Evolutionary conservation across 306 rosid genomes (phyloP), one percentile per base, ranked within the genome.

Genomic region (Quercus gilva): DNA sequence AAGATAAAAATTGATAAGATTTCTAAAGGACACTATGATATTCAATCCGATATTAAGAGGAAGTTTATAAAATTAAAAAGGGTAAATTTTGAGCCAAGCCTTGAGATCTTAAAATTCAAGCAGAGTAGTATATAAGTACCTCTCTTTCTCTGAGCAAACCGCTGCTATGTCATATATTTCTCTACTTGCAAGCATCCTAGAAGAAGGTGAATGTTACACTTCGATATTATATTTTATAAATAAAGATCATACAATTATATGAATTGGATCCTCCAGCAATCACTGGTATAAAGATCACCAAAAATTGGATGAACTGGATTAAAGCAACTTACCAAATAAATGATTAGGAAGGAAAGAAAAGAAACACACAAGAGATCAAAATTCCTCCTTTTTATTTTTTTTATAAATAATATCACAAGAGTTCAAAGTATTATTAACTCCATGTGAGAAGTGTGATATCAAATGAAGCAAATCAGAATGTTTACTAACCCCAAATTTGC

Each of bases 81-180:
- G 55, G 51, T 51, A 58, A 37, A 2, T 33, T 69, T 33, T 41
- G 33, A 71, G 35, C 20, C 5, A 13, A 49, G 58, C 57, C 28
- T 23, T 29, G 43, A 70, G 14, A 78, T 14, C 20, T 41, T 59
- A n/a, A 76, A 57, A n/a, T 56, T 71, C 49, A 19, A 64, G 84
- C 60, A 68, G 81, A 55, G 64, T 13, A 29, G 57, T 37, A 20
- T 45, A 20, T 55, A 55, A 75, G 71, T 68, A 94, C 97, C 98
- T 94, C 85, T 91, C 92, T 31, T 84, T 77, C 80, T 87, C 88
- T 20, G 91, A 81, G 88, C 97, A 94, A 74, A 94, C 90, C 43
- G 91, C 88, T 68, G 90, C 84, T 72, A 87, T 84, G 74, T 84
- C 88, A 79, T 84, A 82, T 25, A 87, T 63, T 65, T 82, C 88